Evolutionary conservation across 2,329 filamentous ascomycete species (phyloP).

Genomic region (Pleurostoma richardsiae): DNA sequence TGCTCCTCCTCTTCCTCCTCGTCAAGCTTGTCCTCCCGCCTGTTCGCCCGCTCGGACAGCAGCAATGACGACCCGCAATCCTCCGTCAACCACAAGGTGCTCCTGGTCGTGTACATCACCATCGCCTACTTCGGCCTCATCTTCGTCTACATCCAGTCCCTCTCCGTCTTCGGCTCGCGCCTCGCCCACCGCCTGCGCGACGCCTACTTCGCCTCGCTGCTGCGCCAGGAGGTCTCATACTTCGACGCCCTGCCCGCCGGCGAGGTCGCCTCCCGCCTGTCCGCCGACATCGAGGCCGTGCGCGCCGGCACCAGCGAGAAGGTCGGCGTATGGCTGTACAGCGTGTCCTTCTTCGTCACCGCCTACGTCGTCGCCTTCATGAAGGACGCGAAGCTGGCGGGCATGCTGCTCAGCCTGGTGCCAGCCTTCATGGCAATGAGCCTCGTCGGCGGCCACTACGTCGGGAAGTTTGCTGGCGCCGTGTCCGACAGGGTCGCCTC

Average conservation of each 20-base stretch:
- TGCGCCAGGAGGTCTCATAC: slow-evolving; percentile 52
- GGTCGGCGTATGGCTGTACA: slow-evolving; percentile 52
- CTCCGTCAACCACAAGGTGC: slow-evolving; percentile 2
- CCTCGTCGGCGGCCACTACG: slow-evolving; percentile 42
- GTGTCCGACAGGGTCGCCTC: slow-evolving; percentile 41
- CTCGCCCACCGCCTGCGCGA: slow-evolving; percentile 52
- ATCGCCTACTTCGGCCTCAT: slow-evolving; percentile 4
- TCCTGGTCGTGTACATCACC: slow-evolving; percentile 1
- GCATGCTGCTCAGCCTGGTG: slow-evolving; percentile 50
- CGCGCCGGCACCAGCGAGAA: slow-evolving; percentile 58
- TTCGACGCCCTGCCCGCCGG: slow-evolving; percentile 53
- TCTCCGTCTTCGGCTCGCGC: slow-evolving; percentile 51
- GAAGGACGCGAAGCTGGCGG: slow-evolving; percentile 51
- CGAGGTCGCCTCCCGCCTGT: slow-evolving; percentile 52
- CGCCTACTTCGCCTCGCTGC: slow-evolving; percentile 45
- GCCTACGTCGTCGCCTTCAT: slow-evolving; percentile 58
- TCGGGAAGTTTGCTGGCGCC: slow-evolving; percentile 35
- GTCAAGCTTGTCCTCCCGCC: background rate
- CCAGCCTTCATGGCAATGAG: slow-evolving; percentile 53
- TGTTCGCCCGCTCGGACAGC: background rate
- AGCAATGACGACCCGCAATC: background rate
- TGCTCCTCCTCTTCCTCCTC: background rate
- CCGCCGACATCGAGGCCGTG: slow-evolving; percentile 54
- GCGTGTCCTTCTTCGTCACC: slow-evolving; percentile 53
- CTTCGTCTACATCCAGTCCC: slow-evolving; percentile 37